Evolutionary conservation across 331 rosid species (phyloP).

Genomic region (Erythrophleum ivorense): DNA sequence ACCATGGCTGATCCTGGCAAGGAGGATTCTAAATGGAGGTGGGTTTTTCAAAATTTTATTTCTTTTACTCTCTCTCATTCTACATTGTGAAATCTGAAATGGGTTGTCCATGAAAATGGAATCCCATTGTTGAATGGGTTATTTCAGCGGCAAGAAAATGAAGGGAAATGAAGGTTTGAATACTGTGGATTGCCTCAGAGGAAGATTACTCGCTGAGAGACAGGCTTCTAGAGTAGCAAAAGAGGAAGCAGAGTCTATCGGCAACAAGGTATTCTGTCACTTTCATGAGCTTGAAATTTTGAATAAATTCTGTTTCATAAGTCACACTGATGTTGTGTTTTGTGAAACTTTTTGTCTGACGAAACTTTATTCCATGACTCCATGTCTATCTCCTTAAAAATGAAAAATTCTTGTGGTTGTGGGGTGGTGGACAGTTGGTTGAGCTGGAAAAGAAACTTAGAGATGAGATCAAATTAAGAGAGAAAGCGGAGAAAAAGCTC

Average conservation of each 20-base stretch:
- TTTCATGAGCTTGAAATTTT: constrained; percentile 9
- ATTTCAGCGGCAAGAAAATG: constrained; percentile 53
- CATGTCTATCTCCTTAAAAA: background rate
- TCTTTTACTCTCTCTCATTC: constrained; percentile 32
- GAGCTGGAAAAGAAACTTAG: constrained; percentile 66
- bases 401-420: background rate
- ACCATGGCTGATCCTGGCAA: background rate
- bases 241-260: constrained; percentile 61
- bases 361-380: constrained; percentile 34
- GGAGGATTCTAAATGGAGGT: constrained; percentile 61
- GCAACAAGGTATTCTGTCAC: constrained; percentile 54
- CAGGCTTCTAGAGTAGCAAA: constrained; percentile 85
- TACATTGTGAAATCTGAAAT: constrained; percentile 41
- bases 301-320: constrained; percentile 31
- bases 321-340: background rate
- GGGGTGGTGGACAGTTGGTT: constrained; percentile 51
- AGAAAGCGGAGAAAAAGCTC: constrained; percentile 77
- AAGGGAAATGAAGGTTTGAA: constrained; percentile 61
- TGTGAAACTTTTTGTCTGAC: background rate
- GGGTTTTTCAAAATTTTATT: constrained; percentile 27
- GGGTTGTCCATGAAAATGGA: constrained; percentile 37
- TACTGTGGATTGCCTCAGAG: constrained; percentile 78
- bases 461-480: constrained; percentile 64
- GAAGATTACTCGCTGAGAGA: constrained; percentile 89
- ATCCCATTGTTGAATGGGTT: constrained; percentile 39